Percentiles rank a stretch among this genome's conserved stretches.
Evolutionary conservation across 1,139 yeast species (phyloP).

Genomic region (Zygosaccharomyces sapae): DNA sequence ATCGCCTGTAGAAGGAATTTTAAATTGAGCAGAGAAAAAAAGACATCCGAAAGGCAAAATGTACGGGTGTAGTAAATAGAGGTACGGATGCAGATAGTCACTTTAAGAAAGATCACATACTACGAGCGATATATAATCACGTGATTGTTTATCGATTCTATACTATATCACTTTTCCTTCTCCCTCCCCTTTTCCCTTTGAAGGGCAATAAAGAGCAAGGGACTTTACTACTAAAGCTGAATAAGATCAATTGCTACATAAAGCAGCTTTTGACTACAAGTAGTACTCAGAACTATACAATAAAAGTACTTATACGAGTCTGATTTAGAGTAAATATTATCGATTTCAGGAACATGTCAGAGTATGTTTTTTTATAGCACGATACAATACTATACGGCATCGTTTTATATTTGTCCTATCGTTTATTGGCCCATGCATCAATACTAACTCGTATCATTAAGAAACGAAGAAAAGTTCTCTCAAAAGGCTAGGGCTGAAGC

Average conservation of each 20-base stretch:
- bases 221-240: background rate
- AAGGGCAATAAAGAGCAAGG: background rate
- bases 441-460: slow-evolving; percentile 10
- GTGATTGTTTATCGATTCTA: too few relatives aligned
- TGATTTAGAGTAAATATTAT: background rate
- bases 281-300: background rate
- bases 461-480: slow-evolving; percentile 10
- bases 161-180: background rate
- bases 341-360: slow-evolving; percentile 13
- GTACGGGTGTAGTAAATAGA: background rate
- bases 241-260: slow-evolving; percentile 3
- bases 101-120: background rate
- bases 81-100: background rate
- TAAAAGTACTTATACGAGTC: background rate
- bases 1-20: background rate
- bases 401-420: background rate
- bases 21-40: background rate
- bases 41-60: background rate
- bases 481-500: slow-evolving; percentile 11
- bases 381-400: background rate
- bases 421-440: background rate
- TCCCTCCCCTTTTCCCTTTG: slow-evolving; percentile 1
- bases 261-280: slow-evolving; percentile 1
- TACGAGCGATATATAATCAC: too few relatives aligned
- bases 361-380: slow-evolving; percentile 10